phyloP scores from a whole-genome alignment of 805 yeast species.

The Metschnikowia lochheadii region DNA sequence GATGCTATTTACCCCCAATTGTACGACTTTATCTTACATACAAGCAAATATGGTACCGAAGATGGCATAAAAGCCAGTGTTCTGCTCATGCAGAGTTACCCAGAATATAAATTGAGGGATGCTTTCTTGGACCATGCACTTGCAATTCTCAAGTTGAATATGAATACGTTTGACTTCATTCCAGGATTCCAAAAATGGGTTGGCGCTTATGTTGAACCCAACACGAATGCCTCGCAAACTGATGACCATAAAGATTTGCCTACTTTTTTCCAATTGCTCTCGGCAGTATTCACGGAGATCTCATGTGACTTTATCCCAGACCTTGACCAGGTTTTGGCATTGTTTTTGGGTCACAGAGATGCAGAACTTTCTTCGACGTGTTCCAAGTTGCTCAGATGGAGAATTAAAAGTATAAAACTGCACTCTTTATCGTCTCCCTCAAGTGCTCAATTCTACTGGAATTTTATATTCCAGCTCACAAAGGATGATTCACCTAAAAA shows the following conservation, averaged over 20 bases:
- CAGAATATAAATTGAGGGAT: neutral
- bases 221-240: neutral
- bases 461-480: constrained; percentile 35
- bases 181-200: constrained; percentile 4
- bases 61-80: neutral
- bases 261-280: neutral
- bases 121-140: constrained; percentile 1
- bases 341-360: constrained; percentile 37
- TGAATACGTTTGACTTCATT: constrained; percentile 11
- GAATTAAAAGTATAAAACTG: constrained; percentile 31
- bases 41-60: constrained; percentile 1
- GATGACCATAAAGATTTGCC: neutral
- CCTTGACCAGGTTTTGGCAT: constrained; percentile 23
- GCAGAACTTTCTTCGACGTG: constrained; percentile 33
- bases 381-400: constrained; percentile 52
- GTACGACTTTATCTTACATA: constrained; percentile 2
- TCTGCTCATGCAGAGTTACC: neutral
- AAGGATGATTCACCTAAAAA: constrained; percentile 18
- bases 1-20: constrained; percentile 8
- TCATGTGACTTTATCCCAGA: neutral
- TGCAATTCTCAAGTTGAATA: constrained; percentile 2
- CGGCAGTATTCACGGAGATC: neutral
- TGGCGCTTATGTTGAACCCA: neutral
- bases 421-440: constrained; percentile 3
- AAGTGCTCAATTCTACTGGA: constrained; percentile 40